phyloP scores from a whole-genome alignment of 2,329 filamentous ascomycete genomes.

The Pseudocercospora fuligena region DNA sequence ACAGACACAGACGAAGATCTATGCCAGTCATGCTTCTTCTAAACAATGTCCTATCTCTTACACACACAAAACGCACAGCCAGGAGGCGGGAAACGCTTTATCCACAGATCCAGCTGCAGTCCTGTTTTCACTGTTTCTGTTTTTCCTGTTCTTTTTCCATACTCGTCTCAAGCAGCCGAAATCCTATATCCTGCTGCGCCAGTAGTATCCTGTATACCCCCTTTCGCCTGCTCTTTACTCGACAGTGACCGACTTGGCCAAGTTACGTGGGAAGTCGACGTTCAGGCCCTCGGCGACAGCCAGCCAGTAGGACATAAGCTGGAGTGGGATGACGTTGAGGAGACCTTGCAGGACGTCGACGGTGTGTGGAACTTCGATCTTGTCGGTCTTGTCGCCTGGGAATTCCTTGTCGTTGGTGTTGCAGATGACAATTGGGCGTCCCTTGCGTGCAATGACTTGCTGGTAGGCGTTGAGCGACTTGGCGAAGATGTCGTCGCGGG shows the following conservation, averaged over 20 bases:
- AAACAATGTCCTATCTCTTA: background rate
- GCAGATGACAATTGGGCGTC: slow-evolving; percentile 98
- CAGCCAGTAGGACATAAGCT: slow-evolving; percentile 98
- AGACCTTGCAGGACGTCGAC: slow-evolving; percentile 95
- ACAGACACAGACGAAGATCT: background rate
- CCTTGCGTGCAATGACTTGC: slow-evolving; percentile 95
- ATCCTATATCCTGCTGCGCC: background rate
- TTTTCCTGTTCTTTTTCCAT: background rate
- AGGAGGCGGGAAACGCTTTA: background rate
- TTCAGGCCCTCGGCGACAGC: slow-evolving; percentile 95
- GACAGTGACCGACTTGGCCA: slow-evolving; percentile 98
- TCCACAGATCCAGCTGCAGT: slow-evolving; percentile 5
- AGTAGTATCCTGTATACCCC: background rate
- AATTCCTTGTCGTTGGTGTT: slow-evolving; percentile 96
- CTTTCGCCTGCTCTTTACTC: slow-evolving; percentile 65
- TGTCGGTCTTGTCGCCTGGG: slow-evolving; percentile 83
- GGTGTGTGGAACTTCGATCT: slow-evolving; percentile 96
- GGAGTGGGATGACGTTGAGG: slow-evolving; percentile 94
- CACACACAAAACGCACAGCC: background rate
- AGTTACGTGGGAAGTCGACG: slow-evolving; percentile 97
- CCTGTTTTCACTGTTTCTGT: slow-evolving; percentile 5
- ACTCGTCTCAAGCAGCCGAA: background rate
- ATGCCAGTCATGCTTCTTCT: background rate
- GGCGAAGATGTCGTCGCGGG: slow-evolving; percentile 91
- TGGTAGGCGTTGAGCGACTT: slow-evolving; percentile 99